These are phyloP conservation scores for Metschnikowia picachoensis DNA, from an alignment of 805 yeast genomes.

Conservation along the genomic window DNA sequence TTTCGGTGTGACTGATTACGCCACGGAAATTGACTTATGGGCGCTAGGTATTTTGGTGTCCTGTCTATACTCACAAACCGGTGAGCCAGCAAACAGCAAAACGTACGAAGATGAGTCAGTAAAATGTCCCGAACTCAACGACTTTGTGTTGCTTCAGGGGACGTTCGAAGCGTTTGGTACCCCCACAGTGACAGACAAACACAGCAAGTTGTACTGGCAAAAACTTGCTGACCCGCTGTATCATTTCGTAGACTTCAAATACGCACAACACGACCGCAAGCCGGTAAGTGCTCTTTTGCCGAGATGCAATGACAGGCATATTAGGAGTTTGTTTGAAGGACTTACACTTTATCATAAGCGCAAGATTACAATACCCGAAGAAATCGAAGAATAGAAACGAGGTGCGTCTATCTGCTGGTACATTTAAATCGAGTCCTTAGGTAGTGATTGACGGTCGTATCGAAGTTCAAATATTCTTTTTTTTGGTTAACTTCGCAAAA, in stretches of 20 bases:
- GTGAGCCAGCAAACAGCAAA: conserved; percentile 31
- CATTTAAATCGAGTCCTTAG: no score
- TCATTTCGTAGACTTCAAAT: conserved; percentile 29
- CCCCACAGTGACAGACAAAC: conserved; percentile 35
- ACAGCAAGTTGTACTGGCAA: conserved; percentile 29
- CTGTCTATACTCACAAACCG: conserved; percentile 39
- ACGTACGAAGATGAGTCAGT: conserved; percentile 32
- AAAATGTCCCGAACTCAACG: conserved; percentile 36
- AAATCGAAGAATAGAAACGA: not conserved
- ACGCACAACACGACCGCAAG: conserved; percentile 14
- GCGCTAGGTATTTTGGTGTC: conserved; percentile 60
- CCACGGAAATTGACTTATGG: conserved; percentile 66
- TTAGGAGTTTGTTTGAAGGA: conserved; percentile 8
- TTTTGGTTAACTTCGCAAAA: no score
- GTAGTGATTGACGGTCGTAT: no score
- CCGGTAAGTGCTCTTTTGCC: conserved; percentile 32
- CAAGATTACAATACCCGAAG: not conserved
- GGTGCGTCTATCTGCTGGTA: no score
- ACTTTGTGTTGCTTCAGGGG: conserved; percentile 53
- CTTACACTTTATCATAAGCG: conserved; percentile 13
- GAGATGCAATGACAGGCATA: conserved; percentile 20
- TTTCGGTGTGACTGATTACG: conserved; percentile 55
- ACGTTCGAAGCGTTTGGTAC: conserved; percentile 61
- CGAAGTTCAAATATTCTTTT: no score
- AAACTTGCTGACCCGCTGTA: conserved; percentile 28